Percentiles rank a stretch among this genome's conserved stretches.
Evolutionary conservation across 2,329 filamentous ascomycete genomes (phyloP).

Genomic region (Apiospora sp.): DNA sequence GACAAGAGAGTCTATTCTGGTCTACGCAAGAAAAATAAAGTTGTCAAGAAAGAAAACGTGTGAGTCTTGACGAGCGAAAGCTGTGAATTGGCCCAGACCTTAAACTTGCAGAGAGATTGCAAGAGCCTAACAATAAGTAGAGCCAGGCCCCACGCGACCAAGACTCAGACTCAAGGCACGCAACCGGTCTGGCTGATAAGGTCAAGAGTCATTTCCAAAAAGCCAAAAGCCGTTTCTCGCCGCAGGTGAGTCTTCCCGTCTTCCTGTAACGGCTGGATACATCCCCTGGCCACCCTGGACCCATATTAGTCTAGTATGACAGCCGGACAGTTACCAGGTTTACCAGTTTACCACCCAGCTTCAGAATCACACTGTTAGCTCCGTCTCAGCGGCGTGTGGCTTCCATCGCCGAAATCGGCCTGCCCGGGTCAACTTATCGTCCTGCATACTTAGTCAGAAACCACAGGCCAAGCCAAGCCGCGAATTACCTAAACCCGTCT

Average conservation of each 20-base stretch:
- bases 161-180: not conserved
- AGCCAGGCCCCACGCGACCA: constrained; percentile 8
- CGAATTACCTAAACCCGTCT: constrained; percentile 4
- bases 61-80: not conserved
- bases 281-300: not conserved
- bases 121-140: not conserved
- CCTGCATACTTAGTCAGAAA: constrained; percentile 1
- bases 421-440: not conserved
- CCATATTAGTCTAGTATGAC: not conserved
- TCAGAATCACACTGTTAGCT: not conserved
- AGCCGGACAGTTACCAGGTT: not conserved
- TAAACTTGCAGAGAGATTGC: not conserved
- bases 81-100: constrained; percentile 4
- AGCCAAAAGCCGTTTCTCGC: constrained; percentile 13
- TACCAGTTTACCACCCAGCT: not conserved
- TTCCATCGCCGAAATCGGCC: not conserved
- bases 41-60: constrained; percentile 5
- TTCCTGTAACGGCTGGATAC: not conserved
- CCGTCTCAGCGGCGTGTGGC: not conserved
- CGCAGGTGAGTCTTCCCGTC: constrained; percentile 4
- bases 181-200: constrained; percentile 18
- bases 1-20: not conserved
- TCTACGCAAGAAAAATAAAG: constrained; percentile 1
- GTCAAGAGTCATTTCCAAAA: constrained; percentile 13
- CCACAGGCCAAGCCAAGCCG: not conserved